Evolutionary conservation across 2,329 filamentous ascomycete species (phyloP).

Genomic region (Colletotrichum sansevieriae): DNA sequence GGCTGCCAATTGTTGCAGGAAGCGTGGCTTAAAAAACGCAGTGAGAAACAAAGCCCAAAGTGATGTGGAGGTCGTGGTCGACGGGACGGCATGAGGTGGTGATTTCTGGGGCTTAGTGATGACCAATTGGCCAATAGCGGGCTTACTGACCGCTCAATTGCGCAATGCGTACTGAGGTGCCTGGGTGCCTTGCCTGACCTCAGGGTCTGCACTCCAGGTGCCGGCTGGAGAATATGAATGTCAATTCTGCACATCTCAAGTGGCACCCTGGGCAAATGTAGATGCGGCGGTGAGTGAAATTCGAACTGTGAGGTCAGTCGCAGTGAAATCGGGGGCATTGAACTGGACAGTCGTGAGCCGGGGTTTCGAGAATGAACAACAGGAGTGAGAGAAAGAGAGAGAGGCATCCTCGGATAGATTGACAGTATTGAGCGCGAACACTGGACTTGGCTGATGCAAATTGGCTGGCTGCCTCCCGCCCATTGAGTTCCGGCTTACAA

Average conservation of each 20-base stretch:
- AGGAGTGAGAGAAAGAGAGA: too few relatives aligned
- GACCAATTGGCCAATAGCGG: slow-evolving; percentile 37
- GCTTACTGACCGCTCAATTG: slow-evolving; percentile 19
- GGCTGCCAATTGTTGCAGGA: slow-evolving; percentile 1
- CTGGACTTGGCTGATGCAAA: too few relatives aligned
- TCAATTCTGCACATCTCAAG: too few relatives aligned
- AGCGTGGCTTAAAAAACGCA: neutral
- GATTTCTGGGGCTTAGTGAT: neutral
- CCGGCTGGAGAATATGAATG: neutral
- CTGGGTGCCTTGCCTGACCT: too few relatives aligned
- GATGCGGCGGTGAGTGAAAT: neutral
- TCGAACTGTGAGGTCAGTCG: neutral
- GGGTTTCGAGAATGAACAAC: too few relatives aligned
- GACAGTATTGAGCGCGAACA: neutral
- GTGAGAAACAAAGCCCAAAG: neutral
- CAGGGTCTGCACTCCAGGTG: neutral
- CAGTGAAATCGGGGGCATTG: too few relatives aligned
- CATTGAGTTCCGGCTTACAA: slow-evolving; percentile 6
- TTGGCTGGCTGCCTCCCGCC: slow-evolving; percentile 17
- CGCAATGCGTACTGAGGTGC: slow-evolving; percentile 1
- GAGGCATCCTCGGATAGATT: too few relatives aligned
- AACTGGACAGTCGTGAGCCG: too few relatives aligned
- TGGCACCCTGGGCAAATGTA: neutral
- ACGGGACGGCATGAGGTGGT: neutral
- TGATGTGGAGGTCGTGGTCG: slow-evolving; percentile 3